Conservation (phyloP, 192 early-diverging fungal species). For the Podila clonocystis region DNA sequence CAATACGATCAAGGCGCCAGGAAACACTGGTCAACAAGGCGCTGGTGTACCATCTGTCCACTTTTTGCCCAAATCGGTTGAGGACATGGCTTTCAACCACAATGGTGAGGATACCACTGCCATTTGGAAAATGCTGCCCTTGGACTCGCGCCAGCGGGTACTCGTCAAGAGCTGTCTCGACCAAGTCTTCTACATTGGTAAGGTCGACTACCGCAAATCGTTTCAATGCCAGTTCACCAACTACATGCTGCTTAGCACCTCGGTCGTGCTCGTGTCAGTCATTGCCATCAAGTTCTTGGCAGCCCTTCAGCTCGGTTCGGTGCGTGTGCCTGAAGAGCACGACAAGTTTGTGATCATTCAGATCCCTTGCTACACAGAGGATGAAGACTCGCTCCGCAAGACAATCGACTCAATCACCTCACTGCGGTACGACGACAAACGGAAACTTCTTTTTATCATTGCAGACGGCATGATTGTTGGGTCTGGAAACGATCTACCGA, state of each 20-base stretch:
- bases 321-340: constrained; percentile 82
- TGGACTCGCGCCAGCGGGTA: constrained; percentile 35
- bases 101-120: constrained; percentile 65
- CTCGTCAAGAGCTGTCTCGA: constrained; percentile 77
- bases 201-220: constrained; percentile 82
- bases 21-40: constrained; percentile 41
- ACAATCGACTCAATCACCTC: constrained; percentile 86
- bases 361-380: constrained; percentile 97
- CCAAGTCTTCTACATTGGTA: constrained; percentile 84
- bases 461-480: constrained; percentile 96
- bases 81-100: constrained; percentile 67
- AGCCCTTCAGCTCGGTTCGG: constrained; percentile 77
- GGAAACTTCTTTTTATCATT: constrained; percentile 89
- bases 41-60: constrained; percentile 59
- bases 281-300: constrained; percentile 85
- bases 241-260: constrained; percentile 84
- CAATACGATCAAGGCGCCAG: constrained; percentile 55
- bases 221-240: constrained; percentile 84
- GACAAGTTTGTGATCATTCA: constrained; percentile 97
- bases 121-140: constrained; percentile 61
- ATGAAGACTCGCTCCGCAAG: constrained; percentile 81
- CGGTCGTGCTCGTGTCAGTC: constrained; percentile 79
- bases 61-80: constrained; percentile 66
- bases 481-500: constrained; percentile 95
- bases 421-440: constrained; percentile 86